Percentiles rank a stretch among this genome's conserved stretches.
Evolutionary conservation across 192 early-diverging fungal species (phyloP).

Genomic region (Coemansia sp.): DNA sequence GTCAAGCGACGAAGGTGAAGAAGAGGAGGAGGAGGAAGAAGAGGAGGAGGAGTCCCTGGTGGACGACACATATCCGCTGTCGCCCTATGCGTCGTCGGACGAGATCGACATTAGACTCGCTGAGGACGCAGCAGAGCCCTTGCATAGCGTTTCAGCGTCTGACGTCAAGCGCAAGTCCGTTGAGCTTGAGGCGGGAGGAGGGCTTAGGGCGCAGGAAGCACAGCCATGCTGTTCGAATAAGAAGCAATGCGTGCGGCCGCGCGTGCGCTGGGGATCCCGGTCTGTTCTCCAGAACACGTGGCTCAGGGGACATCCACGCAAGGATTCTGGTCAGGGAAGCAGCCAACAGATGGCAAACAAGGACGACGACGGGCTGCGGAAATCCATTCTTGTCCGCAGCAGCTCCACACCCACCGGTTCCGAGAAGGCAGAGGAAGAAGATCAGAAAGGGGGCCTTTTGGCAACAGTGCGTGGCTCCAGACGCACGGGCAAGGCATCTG

Average conservation of each 20-base stretch:
- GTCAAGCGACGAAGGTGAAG: conserved; percentile 4
- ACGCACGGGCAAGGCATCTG: conserved; percentile 3
- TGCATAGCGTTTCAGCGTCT: not conserved
- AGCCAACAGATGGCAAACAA: not conserved
- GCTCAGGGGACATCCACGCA: conserved; percentile 12
- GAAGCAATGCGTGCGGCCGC: conserved; percentile 24
- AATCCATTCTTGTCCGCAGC: conserved; percentile 13
- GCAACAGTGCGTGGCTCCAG: not conserved
- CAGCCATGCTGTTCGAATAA: conserved; percentile 9
- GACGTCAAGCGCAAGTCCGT: conserved; percentile 33
- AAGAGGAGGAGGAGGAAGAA: conserved; percentile 1
- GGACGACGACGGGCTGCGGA: not conserved
- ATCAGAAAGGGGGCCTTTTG: not conserved
- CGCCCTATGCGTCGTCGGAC: conserved; percentile 5
- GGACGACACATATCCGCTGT: conserved; percentile 14
- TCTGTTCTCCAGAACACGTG: conserved; percentile 21
- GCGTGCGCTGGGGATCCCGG: conserved; percentile 37
- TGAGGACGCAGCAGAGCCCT: no score
- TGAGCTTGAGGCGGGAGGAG: conserved; percentile 1
- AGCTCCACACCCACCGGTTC: no score
- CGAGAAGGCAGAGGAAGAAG: not conserved
- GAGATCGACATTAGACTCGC: no score
- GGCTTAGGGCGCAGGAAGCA: no score
- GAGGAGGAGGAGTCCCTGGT: conserved; percentile 2
- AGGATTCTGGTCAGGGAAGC: no score